phyloP scores from a whole-genome alignment of 176 grass and related monocot genomes.

The Bromus sterilis region DNA sequence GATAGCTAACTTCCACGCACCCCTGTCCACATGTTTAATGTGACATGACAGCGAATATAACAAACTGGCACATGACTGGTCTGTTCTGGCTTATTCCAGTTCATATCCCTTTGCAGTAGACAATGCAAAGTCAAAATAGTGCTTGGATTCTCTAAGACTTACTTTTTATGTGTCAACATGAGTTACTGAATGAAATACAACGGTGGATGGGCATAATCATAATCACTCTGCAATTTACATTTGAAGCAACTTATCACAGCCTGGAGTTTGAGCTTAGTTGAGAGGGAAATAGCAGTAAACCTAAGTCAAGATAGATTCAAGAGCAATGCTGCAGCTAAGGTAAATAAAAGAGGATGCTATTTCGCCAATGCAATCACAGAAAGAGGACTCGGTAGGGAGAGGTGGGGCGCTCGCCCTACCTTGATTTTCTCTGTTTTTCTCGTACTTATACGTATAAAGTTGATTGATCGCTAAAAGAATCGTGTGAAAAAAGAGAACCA shows the following conservation, averaged over 20 bases:
- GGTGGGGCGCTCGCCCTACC: no score
- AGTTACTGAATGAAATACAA: neutral
- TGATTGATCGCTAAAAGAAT: no score
- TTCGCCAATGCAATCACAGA: no score
- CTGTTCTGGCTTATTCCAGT: neutral
- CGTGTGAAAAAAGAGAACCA: no score
- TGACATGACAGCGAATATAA: neutral
- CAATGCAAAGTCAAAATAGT: neutral
- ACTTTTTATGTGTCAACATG: neutral
- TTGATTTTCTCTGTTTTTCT: no score
- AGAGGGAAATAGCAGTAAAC: neutral
- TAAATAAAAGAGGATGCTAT: neutral
- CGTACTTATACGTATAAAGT: no score
- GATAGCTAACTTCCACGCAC: no score
- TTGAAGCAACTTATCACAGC: neutral
- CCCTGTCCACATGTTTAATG: no score
- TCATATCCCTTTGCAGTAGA: neutral
- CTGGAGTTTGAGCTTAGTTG: neutral
- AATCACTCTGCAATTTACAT: neutral
- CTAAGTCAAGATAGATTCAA: neutral
- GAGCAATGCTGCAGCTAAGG: neutral
- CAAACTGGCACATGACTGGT: constrained; percentile 2
- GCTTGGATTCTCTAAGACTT: neutral
- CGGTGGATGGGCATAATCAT: neutral
- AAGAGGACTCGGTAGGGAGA: no score